Base-by-base conservation (phyloP, 139 green algal species). In the Volvox reticuliferus region DNA sequence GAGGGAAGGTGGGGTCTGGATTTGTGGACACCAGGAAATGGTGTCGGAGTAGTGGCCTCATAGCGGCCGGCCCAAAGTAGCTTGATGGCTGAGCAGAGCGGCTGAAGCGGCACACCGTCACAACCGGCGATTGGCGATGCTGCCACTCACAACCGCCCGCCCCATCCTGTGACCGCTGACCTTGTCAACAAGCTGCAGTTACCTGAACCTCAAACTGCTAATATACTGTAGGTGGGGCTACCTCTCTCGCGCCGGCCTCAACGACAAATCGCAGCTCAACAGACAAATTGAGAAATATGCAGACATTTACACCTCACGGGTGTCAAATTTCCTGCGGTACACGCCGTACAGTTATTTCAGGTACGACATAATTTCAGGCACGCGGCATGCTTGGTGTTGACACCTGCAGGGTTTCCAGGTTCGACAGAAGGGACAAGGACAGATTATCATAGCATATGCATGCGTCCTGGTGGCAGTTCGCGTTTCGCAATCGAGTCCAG, bases 261-360 rank as follows among this genome's bases (percentile, higher is more conserved):
- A 99, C 89, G 98, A 99, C 95, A 99, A 99, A 93, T 96, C 89
- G 30, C 97, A 99, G 91, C 96, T 99, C 22, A 96, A 95, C 77
- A 91, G 97, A 2, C 98, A 99, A 94, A 99, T 99, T 79, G 98
- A 99, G 81, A 99, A 99, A 95, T 98, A 96, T 87, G 95, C 97
- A 14, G 97, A 99, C 94, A 96, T 99, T 88, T 99, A 99, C 95
- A 99, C 96, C 28, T 96, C 79, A 26, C 83, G 98, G 13, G 98
- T 99, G 1, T 97, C 93, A 92, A 99, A 99, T 95, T 99, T 99
- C 91, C 88, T 98, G 91, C 94, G 95, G n/a, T 99, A 99, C 93
- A 98, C 97, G 20, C 97, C 97, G 26, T 98, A 97, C 92, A 96
- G 95, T 82, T 98, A 98, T 91, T 98, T 98, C 95, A 83, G 91